A percentile compares a stretch with the other conserved stretches of the same genome.
phyloP scores from a whole-genome alignment of 768 basidiomycete species.

The Russula olivacea region DNA sequence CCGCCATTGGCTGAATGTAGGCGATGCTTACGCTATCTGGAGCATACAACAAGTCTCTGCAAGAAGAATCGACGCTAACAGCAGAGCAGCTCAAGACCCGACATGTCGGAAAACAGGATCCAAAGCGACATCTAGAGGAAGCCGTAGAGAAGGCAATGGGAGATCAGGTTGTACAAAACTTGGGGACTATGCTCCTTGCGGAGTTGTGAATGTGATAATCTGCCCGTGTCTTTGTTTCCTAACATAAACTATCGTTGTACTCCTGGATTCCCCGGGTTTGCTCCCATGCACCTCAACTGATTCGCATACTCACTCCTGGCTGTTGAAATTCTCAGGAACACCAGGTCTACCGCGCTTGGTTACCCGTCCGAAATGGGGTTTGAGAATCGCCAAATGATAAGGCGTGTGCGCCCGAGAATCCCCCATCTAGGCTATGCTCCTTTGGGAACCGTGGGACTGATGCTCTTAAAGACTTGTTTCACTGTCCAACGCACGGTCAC shows the following conservation, averaged over 20 bases:
- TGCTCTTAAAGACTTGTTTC: neutral
- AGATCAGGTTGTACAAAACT: slow-evolving; percentile 91
- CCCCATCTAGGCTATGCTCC: neutral
- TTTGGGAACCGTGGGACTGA: neutral
- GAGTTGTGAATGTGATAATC: slow-evolving; percentile 55
- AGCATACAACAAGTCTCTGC: slow-evolving; percentile 95
- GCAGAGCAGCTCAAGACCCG: slow-evolving; percentile 92
- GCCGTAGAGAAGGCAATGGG: slow-evolving; percentile 98
- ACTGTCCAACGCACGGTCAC: neutral
- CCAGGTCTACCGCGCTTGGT: neutral
- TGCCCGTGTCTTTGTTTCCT: neutral
- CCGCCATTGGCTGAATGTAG: slow-evolving; percentile 35
- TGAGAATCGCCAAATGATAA: neutral
- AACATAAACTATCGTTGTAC: slow-evolving; percentile 3
- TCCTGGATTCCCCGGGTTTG: neutral
- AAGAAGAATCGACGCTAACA: slow-evolving; percentile 95
- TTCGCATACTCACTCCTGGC: neutral
- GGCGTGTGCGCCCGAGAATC: neutral
- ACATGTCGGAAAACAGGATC: slow-evolving; percentile 96
- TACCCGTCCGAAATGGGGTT: neutral
- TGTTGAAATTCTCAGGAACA: slow-evolving; percentile 4
- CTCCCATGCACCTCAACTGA: neutral
- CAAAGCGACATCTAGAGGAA: slow-evolving; percentile 96
- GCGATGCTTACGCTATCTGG: slow-evolving; percentile 90
- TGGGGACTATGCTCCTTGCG: slow-evolving; percentile 91